Conservation (phyloP, 345 rosid species). For the Pugionium cornutum region DNA sequence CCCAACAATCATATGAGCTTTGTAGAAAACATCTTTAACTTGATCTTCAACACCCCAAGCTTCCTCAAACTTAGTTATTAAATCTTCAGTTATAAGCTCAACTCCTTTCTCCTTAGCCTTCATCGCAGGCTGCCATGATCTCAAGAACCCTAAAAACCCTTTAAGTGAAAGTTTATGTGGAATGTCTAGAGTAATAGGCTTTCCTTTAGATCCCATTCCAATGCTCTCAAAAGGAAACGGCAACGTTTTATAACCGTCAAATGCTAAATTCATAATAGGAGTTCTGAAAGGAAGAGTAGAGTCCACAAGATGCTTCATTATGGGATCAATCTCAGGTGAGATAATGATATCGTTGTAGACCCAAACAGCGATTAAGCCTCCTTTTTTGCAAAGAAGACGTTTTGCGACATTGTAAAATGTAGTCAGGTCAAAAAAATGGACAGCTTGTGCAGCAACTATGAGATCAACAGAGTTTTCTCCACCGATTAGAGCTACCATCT, state of each 20-base stretch:
- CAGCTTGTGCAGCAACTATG: slow-evolving; percentile 54
- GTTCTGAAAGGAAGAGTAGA: slow-evolving; percentile 56
- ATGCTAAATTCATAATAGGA: slow-evolving; percentile 36
- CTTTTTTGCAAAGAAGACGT: slow-evolving; percentile 56
- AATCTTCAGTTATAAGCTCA: slow-evolving; percentile 51
- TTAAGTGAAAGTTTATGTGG: slow-evolving; percentile 51
- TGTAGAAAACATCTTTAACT: slow-evolving; percentile 49
- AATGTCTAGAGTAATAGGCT: slow-evolving; percentile 52
- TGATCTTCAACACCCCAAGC: slow-evolving; percentile 60
- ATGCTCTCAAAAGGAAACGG: slow-evolving; percentile 60
- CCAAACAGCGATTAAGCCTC: slow-evolving; percentile 61
- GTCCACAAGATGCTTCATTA: slow-evolving; percentile 50
- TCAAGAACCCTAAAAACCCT: slow-evolving; percentile 49
- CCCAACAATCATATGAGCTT: slow-evolving; percentile 73
- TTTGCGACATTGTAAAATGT: slow-evolving; percentile 53
- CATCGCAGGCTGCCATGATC: slow-evolving; percentile 50
- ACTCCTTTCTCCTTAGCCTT: slow-evolving; percentile 64
- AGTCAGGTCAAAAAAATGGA: slow-evolving; percentile 60
- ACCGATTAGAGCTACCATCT: slow-evolving; percentile 33
- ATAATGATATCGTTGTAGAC: slow-evolving; percentile 52
- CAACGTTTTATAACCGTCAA: slow-evolving; percentile 50
- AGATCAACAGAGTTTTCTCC: slow-evolving; percentile 41
- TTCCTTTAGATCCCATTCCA: slow-evolving; percentile 57
- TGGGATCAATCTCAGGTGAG: slow-evolving; percentile 47
- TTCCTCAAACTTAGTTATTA: slow-evolving; percentile 46